Percentiles rank a stretch among this genome's conserved stretches.
Conservation (phyloP, 176 grass and related monocot species). For the Puya raimondii region DNA sequence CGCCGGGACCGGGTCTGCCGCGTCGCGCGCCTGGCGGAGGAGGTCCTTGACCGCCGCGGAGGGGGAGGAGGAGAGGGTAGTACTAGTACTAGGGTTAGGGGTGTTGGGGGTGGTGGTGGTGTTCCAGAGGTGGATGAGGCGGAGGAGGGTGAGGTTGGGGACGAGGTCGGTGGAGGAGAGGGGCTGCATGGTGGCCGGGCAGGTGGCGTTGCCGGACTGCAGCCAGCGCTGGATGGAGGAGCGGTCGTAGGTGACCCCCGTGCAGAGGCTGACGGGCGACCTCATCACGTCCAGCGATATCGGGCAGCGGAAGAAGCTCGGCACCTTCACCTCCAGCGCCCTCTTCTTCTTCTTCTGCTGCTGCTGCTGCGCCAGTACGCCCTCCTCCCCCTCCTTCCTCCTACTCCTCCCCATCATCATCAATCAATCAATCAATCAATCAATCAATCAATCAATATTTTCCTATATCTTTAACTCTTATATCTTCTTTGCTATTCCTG, state of each 20-base stretch:
- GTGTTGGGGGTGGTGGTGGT: not conserved
- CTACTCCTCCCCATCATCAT: not conserved
- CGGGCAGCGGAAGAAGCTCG: conserved; percentile 61
- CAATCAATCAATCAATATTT: too few relatives aligned
- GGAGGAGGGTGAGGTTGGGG: conserved; percentile 27
- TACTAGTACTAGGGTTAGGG: too few relatives aligned
- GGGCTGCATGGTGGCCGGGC: conserved; percentile 51
- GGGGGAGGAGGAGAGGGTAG: conserved; percentile 1
- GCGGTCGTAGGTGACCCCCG: conserved; percentile 72
- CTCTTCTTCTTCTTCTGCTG: not conserved
- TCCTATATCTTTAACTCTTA: too few relatives aligned
- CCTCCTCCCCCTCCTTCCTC: conserved; percentile 5
- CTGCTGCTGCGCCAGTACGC: not conserved
- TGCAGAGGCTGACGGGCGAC: conserved; percentile 57
- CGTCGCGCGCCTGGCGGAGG: conserved; percentile 26
- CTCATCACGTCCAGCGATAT: conserved; percentile 90
- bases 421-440: too few relatives aligned
- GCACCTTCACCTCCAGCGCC: conserved; percentile 29
- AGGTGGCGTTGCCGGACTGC: conserved; percentile 61
- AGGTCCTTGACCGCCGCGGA: conserved; percentile 22
- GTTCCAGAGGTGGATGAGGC: conserved; percentile 10
- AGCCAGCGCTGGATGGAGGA: conserved; percentile 85
- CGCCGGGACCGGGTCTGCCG: conserved; percentile 19
- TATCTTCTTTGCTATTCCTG: too few relatives aligned
- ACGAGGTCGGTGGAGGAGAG: conserved; percentile 55